Evolutionary conservation across 352 stramenopile genomes (phyloP).

Genomic region (Thalassiosira pacifica): DNA sequence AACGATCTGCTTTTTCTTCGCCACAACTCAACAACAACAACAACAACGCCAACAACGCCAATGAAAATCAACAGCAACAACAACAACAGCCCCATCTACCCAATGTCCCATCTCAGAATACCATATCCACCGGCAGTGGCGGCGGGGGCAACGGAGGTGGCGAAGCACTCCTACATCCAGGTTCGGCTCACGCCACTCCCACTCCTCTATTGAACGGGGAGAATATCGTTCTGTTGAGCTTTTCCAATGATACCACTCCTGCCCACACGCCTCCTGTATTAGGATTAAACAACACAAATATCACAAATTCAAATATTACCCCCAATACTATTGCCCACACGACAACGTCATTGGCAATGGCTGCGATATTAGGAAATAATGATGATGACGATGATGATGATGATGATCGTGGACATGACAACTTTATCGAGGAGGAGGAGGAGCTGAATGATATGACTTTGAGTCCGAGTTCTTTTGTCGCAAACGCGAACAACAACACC

Average conservation of each 20-base stretch:
- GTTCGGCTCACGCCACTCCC: no score
- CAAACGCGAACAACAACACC: neutral
- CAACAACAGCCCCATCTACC: no score
- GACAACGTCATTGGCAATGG: neutral
- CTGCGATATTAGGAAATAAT: no score
- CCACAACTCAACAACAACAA: no score
- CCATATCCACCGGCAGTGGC: no score
- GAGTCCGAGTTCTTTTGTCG: slow-evolving; percentile 25
- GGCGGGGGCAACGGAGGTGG: no score
- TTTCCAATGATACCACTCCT: slow-evolving; percentile 63
- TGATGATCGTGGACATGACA: neutral
- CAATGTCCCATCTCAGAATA: no score
- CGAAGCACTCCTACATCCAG: no score
- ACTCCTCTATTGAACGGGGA: slow-evolving; percentile 54
- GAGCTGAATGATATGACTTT: slow-evolving; percentile 47
- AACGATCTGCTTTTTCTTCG: no score
- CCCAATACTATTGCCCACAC: neutral
- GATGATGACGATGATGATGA: slow-evolving; percentile 1
- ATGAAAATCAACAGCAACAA: no score
- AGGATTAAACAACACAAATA: no score
- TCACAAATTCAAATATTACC: neutral
- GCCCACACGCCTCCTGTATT: neutral
- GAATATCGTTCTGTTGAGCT: slow-evolving; percentile 57
- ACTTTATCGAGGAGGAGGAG: neutral
- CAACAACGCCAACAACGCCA: no score